Evolutionary conservation across 768 basidiomycete species (phyloP).

Genomic region (Calvatia gigantea): DNA sequence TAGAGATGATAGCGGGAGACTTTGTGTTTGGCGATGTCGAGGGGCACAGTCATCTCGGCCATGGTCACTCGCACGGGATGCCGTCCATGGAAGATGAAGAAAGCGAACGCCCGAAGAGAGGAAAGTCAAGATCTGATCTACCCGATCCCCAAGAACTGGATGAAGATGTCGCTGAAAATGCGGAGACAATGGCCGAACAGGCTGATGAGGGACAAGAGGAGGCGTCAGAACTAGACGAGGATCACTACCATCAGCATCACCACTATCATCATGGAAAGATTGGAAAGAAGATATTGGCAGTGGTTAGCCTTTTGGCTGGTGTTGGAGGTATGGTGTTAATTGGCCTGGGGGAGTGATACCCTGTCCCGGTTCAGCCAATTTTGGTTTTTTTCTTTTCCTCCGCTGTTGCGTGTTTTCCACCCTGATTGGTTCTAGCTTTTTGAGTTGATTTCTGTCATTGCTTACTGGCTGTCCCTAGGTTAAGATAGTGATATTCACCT

Average conservation of each 20-base stretch:
- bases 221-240: conserved; percentile 12
- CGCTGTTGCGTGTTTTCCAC: background rate
- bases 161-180: background rate
- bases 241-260: conserved; percentile 22
- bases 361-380: background rate
- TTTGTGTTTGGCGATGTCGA: conserved; percentile 71
- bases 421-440: background rate
- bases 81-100: background rate
- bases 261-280: conserved; percentile 19
- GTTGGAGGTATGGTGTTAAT: conserved; percentile 62
- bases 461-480: background rate
- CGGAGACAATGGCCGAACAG: background rate
- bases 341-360: conserved; percentile 38
- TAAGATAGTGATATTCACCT: background rate
- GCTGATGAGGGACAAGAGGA: conserved; percentile 12
- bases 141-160: background rate
- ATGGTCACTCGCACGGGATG: conserved; percentile 13
- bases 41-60: conserved; percentile 28
- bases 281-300: conserved; percentile 49
- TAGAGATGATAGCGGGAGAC: conserved; percentile 86
- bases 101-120: background rate
- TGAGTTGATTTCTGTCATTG: background rate
- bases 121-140: background rate
- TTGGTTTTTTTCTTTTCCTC: background rate
- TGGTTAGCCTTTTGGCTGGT: conserved; percentile 59